Evolutionary conservation across 2,329 filamentous ascomycete species (phyloP).

Genomic region (Xylariaceae sp.): DNA sequence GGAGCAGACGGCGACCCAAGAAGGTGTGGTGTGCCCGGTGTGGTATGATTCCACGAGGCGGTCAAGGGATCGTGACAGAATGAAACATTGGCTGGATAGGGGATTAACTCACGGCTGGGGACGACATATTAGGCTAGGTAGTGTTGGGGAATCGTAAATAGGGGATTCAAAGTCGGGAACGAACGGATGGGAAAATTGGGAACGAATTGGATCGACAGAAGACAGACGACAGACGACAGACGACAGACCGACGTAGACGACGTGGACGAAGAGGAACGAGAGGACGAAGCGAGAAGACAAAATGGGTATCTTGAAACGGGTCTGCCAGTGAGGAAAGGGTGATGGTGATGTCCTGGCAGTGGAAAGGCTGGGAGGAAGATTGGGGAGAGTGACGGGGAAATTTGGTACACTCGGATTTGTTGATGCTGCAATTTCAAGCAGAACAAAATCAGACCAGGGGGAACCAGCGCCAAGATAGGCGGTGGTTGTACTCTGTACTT

Average conservation of each 20-base stretch:
- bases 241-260: constrained; percentile 9
- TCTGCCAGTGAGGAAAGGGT: constrained; percentile 15
- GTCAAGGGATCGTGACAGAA: constrained; percentile 21
- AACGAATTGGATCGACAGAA: constrained; percentile 13
- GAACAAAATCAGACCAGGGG: constrained; percentile 19
- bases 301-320: constrained; percentile 32
- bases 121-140: constrained; percentile 37
- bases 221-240: constrained; percentile 14
- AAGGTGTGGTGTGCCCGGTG: neutral
- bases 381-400: constrained; percentile 18
- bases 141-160: constrained; percentile 23
- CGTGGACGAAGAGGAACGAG: constrained; percentile 3
- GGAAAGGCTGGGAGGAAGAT: constrained; percentile 26
- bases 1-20: constrained; percentile 1
- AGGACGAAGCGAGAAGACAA: constrained; percentile 25
- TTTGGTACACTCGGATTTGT: constrained; percentile 15
- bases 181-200: constrained; percentile 9
- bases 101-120: constrained; percentile 35
- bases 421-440: constrained; percentile 20
- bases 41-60: constrained; percentile 12
- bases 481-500: neutral
- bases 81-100: constrained; percentile 24
- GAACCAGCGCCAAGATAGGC: neutral
- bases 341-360: constrained; percentile 18
- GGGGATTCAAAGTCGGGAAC: constrained; percentile 16